Conservation (phyloP, 208 protist genomes). For the Vickermania ingenoplastis region DNA sequence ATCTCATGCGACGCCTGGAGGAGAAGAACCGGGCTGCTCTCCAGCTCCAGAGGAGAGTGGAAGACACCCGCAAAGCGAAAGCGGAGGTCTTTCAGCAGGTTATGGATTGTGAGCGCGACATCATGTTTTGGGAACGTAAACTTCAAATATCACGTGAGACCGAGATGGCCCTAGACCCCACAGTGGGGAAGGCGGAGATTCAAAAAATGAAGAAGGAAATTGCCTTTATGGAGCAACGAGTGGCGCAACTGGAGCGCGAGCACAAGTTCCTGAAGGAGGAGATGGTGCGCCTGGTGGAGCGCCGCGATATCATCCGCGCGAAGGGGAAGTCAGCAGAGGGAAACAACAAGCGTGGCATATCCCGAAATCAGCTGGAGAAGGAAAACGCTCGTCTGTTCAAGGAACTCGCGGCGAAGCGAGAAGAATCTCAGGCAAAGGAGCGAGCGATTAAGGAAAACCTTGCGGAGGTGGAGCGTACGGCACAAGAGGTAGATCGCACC, state of each 20-base stretch:
- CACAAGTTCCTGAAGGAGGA: constrained; percentile 90
- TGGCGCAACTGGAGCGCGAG: constrained; percentile 85
- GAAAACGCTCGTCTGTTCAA: constrained; percentile 80
- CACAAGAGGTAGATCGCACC: constrained; percentile 58
- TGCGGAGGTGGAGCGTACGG: constrained; percentile 65
- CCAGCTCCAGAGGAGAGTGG: constrained; percentile 79
- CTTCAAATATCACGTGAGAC: constrained; percentile 94
- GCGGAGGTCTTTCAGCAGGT: constrained; percentile 77
- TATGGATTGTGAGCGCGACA: constrained; percentile 88
- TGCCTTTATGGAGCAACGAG: constrained; percentile 90
- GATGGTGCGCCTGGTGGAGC: constrained; percentile 92
- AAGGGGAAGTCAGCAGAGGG: constrained; percentile 71
- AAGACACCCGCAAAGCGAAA: constrained; percentile 71
- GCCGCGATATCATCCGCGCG: constrained; percentile 89
- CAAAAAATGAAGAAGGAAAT: constrained; percentile 95
- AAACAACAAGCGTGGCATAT: constrained; percentile 44
- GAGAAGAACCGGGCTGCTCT: constrained; percentile 88
- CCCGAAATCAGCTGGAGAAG: constrained; percentile 74
- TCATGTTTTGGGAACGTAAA: constrained; percentile 95
- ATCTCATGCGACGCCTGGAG: constrained; percentile 82
- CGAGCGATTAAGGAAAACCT: constrained; percentile 71
- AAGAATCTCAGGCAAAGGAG: constrained; percentile 79
- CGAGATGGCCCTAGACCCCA: constrained; percentile 91
- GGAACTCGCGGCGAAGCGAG: constrained; percentile 80
- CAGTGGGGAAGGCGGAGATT: constrained; percentile 89